phyloP scores from a whole-genome alignment of 306 rosid species.

The Cicer pinnatifidum region DNA sequence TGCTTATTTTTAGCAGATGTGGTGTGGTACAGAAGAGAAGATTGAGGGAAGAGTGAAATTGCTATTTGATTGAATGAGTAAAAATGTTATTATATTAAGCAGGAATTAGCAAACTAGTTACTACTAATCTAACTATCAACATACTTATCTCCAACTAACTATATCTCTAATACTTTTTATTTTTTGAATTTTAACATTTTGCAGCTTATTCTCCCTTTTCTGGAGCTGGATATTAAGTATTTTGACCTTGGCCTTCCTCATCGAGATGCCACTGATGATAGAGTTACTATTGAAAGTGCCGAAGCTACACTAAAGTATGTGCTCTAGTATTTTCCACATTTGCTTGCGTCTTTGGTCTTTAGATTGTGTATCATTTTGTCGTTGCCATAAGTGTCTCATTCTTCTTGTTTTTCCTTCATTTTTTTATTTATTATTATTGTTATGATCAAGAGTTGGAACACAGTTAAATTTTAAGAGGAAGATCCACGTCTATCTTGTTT shows the following conservation, averaged over 20 bases:
- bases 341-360: constrained; percentile 5
- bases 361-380: constrained; percentile 13
- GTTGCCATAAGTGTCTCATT: constrained; percentile 1
- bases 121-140: neutral
- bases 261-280: constrained; percentile 61
- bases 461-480: constrained; percentile 8
- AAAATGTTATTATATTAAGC: neutral
- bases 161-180: neutral
- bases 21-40: neutral
- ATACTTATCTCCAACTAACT: neutral
- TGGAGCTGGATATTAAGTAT: constrained; percentile 59
- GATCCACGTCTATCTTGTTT: neutral
- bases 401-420: constrained; percentile 7
- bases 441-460: constrained; percentile 5
- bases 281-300: constrained; percentile 65
- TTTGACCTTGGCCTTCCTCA: constrained; percentile 63
- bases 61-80: neutral
- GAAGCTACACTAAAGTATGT: constrained; percentile 62
- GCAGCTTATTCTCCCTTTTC: constrained; percentile 59
- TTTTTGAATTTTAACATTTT: neutral
- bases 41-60: neutral
- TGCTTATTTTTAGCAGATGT: neutral
- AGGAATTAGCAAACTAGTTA: neutral
- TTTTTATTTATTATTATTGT: constrained; percentile 19
- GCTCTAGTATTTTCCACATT: constrained; percentile 23